A percentile compares a stretch with the other conserved stretches of the same genome.
Evolutionary conservation across 768 basidiomycete genomes (phyloP).

Genomic region (Boletus sp.): DNA sequence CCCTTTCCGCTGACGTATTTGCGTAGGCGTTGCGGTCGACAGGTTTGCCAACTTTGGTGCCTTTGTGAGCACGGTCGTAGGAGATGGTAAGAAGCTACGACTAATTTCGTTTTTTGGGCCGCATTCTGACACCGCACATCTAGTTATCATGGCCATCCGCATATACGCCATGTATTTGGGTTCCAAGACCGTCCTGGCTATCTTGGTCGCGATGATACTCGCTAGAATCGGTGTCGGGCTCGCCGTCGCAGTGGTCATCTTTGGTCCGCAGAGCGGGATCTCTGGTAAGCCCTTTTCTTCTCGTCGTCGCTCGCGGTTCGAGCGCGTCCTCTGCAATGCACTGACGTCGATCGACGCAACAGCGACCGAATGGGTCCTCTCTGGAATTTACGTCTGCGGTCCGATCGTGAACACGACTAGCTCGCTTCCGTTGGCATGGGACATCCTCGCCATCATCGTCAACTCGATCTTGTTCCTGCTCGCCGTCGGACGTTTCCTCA

Average conservation of each 20-base stretch:
- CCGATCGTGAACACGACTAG: background rate
- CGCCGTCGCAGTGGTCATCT: slow-evolving; percentile 2
- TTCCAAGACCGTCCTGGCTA: slow-evolving; percentile 6
- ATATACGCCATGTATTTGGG: slow-evolving; percentile 23
- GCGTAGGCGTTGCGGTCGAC: slow-evolving; percentile 9
- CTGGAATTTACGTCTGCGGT: slow-evolving; percentile 15
- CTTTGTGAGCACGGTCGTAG: slow-evolving; percentile 8
- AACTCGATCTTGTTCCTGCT: slow-evolving; percentile 16
- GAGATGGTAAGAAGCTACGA: slow-evolving; percentile 6
- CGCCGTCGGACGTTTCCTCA: slow-evolving; percentile 13
- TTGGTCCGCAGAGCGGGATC: slow-evolving; percentile 20
- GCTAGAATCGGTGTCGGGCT: slow-evolving; percentile 8
- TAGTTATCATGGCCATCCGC: slow-evolving; percentile 20
- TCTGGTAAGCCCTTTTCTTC: slow-evolving; percentile 1
- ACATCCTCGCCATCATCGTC: slow-evolving; percentile 10
- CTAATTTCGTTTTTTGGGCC: background rate
- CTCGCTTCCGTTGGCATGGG: slow-evolving; percentile 15
- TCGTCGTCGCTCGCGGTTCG: background rate
- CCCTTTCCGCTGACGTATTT: background rate
- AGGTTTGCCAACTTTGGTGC: slow-evolving; percentile 14
- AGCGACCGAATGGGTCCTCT: slow-evolving; percentile 19
- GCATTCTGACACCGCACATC: background rate
- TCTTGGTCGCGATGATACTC: slow-evolving; percentile 7
- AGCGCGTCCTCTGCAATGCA: too few species aligned
- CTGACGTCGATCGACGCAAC: background rate